Percentiles rank a stretch among this genome's conserved stretches.
Evolutionary conservation across 2,329 filamentous ascomycete species (phyloP).

Genomic region (Neofusicoccum parvum): DNA sequence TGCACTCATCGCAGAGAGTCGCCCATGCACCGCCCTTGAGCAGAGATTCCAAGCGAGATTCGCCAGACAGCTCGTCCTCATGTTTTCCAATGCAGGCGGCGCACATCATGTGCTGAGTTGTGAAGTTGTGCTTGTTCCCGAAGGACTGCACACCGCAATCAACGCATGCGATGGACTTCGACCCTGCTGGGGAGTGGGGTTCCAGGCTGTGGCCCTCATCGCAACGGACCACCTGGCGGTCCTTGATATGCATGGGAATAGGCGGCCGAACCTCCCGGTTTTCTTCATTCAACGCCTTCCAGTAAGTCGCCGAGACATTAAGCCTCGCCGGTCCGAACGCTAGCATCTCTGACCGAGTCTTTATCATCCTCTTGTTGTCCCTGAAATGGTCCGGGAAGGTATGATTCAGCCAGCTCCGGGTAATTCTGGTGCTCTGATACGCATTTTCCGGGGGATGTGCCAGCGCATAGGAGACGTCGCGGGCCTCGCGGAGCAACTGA

Average conservation of each 20-base stretch:
- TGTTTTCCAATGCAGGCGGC: background rate
- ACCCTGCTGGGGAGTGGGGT: background rate
- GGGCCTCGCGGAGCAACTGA: background rate
- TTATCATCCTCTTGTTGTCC: background rate
- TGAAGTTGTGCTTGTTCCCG: too few species aligned
- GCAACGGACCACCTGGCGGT: background rate
- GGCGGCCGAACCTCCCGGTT: background rate
- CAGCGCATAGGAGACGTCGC: background rate
- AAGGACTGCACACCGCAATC: background rate
- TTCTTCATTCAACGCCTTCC: background rate
- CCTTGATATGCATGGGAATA: background rate
- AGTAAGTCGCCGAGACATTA: background rate
- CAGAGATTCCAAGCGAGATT: background rate
- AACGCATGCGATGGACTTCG: background rate
- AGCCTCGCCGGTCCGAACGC: background rate
- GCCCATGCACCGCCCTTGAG: background rate
- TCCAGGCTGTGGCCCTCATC: conserved; percentile 1
- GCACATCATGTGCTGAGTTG: background rate
- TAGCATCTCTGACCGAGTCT: background rate
- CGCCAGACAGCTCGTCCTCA: background rate
- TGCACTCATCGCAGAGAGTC: background rate
- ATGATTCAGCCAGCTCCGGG: background rate
- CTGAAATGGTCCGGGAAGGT: background rate
- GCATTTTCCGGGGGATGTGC: background rate
- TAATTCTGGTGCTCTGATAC: background rate